Evolutionary conservation across 139 green algal species (phyloP).

Genomic region (Micractinium conductrix): DNA sequence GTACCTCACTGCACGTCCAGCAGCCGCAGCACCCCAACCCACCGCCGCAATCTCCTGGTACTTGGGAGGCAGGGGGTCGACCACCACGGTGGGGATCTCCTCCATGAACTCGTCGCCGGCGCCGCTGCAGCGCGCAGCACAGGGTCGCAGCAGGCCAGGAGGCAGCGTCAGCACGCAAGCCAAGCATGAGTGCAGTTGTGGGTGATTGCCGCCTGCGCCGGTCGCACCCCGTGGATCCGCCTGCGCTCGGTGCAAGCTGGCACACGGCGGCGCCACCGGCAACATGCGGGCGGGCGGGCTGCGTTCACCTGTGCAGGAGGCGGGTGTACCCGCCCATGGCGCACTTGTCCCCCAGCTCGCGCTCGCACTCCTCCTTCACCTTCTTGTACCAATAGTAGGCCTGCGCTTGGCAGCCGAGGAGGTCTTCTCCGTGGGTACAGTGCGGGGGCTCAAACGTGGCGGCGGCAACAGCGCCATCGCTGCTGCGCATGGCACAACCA

Average conservation of each 20-base stretch:
- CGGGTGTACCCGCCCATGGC: conserved; percentile 84
- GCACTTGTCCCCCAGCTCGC: conserved; percentile 40
- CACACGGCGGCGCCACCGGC: too few relatives aligned
- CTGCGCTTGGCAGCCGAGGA: background rate
- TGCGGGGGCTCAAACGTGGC: background rate
- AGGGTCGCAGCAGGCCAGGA: background rate
- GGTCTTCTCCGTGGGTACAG: background rate
- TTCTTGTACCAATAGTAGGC: conserved; percentile 72
- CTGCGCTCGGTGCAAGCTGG: too few relatives aligned
- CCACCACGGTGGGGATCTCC: conserved; percentile 81
- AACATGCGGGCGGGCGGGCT: background rate
- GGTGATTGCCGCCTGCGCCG: too few relatives aligned
- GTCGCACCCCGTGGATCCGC: too few relatives aligned
- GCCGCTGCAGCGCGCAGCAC: conserved; percentile 38
- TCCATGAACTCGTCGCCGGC: conserved; percentile 65
- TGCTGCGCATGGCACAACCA: too few relatives aligned
- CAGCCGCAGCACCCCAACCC: background rate
- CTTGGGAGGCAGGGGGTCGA: conserved; percentile 58
- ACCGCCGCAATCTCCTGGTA: conserved; percentile 39
- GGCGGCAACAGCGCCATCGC: too few relatives aligned
- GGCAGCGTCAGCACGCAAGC: too few relatives aligned
- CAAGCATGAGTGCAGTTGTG: too few relatives aligned
- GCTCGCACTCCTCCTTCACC: conserved; percentile 32
- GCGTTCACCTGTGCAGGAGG: conserved; percentile 55
- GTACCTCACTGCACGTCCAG: background rate